Evolutionary conservation across 768 basidiomycete species (phyloP).

Genomic region (Collybia sordida): DNA sequence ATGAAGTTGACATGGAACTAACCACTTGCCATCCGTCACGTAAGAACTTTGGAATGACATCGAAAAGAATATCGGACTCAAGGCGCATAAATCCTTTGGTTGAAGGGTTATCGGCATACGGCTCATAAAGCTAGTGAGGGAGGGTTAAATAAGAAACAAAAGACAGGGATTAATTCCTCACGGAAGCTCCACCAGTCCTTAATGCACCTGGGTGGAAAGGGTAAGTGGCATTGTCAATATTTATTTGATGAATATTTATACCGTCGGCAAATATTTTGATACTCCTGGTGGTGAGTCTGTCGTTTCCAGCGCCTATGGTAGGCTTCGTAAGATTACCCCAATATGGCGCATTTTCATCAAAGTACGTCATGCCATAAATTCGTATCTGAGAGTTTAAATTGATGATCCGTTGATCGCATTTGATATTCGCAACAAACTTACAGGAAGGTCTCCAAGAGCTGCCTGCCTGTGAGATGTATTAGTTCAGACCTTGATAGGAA

Average conservation of each 20-base stretch:
- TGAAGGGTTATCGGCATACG: slow-evolving; percentile 76
- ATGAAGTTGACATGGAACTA: slow-evolving; percentile 25
- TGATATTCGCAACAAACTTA: slow-evolving; percentile 27
- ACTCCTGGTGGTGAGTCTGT: slow-evolving; percentile 67
- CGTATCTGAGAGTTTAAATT: slow-evolving; percentile 49
- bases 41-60: slow-evolving; percentile 68
- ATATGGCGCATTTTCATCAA: slow-evolving; percentile 63
- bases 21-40: slow-evolving; percentile 91
- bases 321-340: slow-evolving; percentile 69
- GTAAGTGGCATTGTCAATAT: slow-evolving; percentile 5
- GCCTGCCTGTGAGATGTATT: slow-evolving; percentile 52
- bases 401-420: too few species aligned
- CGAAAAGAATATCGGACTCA: slow-evolving; percentile 56
- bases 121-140: slow-evolving; percentile 62
- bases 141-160: not conserved
- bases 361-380: slow-evolving; percentile 76
- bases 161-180: slow-evolving; percentile 26
- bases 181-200: slow-evolving; percentile 88
- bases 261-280: slow-evolving; percentile 81
- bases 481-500: slow-evolving; percentile 7
- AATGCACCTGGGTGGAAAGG: slow-evolving; percentile 59
- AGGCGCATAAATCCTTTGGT: slow-evolving; percentile 80
- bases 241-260: slow-evolving; percentile 23
- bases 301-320: slow-evolving; percentile 56
- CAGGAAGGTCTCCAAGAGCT: slow-evolving; percentile 57